Conservation (phyloP, 108 stramenopile genomes). For the Mediolabrus comicus region DNA sequence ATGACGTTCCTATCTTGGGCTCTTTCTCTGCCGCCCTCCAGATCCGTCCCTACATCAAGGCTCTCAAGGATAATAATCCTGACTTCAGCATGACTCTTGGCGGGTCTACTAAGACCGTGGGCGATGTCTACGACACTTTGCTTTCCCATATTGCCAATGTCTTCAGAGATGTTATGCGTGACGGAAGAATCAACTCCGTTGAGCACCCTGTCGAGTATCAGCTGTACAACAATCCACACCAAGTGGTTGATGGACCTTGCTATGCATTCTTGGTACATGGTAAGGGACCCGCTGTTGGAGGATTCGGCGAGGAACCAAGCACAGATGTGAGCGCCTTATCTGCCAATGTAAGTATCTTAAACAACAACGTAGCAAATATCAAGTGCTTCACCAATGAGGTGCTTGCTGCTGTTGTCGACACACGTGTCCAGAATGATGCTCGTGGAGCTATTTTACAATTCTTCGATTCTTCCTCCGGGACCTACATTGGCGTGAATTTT, state of each 20-base stretch:
- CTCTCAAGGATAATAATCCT: background rate
- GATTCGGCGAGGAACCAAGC: background rate
- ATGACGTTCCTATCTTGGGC: slow-evolving; percentile 6
- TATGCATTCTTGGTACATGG: slow-evolving; percentile 27
- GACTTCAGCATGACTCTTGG: slow-evolving; percentile 1
- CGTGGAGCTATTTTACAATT: slow-evolving; percentile 12
- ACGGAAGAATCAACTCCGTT: background rate
- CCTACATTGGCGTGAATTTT: background rate
- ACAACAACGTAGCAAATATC: slow-evolving; percentile 11
- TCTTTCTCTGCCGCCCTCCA: background rate
- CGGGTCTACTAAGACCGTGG: background rate
- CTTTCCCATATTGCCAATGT: background rate
- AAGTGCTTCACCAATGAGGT: slow-evolving; percentile 14
- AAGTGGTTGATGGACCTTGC: slow-evolving; percentile 29
- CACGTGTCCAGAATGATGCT: slow-evolving; percentile 6
- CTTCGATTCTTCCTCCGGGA: background rate
- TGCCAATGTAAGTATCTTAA: background rate
- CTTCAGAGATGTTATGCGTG: background rate
- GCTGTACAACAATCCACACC: background rate
- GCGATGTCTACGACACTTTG: background rate
- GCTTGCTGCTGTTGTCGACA: slow-evolving; percentile 1
- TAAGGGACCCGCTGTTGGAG: slow-evolving; percentile 25
- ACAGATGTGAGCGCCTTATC: background rate
- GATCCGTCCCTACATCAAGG: background rate
- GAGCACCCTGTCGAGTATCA: slow-evolving; percentile 1